Evolutionary conservation across 257 asterid species (phyloP).

Genomic region (Nicotiana tabacum): DNA sequence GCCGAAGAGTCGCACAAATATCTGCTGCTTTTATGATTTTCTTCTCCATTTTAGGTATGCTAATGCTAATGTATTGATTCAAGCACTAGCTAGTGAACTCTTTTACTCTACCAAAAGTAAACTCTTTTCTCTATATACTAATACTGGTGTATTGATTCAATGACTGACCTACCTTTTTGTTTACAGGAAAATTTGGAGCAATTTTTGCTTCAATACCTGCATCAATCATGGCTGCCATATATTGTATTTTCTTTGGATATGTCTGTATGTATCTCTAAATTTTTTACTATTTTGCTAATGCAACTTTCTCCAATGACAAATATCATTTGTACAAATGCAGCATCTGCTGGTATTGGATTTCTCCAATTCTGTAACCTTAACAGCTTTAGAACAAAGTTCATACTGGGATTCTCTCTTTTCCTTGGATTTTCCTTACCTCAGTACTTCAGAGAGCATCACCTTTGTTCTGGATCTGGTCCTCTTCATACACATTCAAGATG

Average conservation of each 20-base stretch:
- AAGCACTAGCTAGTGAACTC: background rate
- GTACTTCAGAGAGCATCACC: constrained; percentile 45
- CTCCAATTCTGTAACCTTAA: constrained; percentile 81
- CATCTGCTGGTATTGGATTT: constrained; percentile 67
- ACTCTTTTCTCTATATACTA: background rate
- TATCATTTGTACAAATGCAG: constrained; percentile 26
- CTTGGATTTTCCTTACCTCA: constrained; percentile 64
- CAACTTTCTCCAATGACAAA: background rate
- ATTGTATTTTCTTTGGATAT: constrained; percentile 73
- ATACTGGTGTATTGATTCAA: background rate
- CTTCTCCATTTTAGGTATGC: constrained; percentile 62
- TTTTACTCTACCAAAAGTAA: background rate
- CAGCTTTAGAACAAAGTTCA: constrained; percentile 65
- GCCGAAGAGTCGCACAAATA: constrained; percentile 73
- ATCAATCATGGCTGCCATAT: constrained; percentile 68
- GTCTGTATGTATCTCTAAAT: constrained; percentile 38
- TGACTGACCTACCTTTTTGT: background rate
- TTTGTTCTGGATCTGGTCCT: constrained; percentile 27
- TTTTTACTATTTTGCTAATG: background rate
- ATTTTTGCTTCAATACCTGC: constrained; percentile 63
- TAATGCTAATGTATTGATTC: background rate
- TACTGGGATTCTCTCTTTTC: constrained; percentile 62
- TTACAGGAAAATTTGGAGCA: constrained; percentile 70
- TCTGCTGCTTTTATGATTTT: constrained; percentile 68
- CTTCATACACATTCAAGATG: constrained; percentile 47